Evolutionary conservation across 176 grass and related monocot species (phyloP), one percentile per base, ranked within the genome.

Genomic region (Elymus sibiricus): DNA sequence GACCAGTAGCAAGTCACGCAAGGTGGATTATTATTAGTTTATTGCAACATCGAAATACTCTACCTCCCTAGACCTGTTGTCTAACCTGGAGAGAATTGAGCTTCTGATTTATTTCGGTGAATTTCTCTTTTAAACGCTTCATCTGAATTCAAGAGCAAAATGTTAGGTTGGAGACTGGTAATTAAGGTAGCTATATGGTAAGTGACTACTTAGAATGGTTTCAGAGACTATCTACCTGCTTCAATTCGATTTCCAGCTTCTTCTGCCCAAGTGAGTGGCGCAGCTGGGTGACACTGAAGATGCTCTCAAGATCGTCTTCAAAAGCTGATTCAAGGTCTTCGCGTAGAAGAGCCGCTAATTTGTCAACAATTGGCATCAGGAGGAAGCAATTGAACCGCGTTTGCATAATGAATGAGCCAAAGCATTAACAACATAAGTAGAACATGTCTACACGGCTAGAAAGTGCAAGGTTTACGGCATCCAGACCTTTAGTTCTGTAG

Each of bases 401-500:
- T n/a, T n/a, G n/a, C n/a, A n/a, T n/a, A n/a, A n/a, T n/a, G n/a
- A n/a, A n/a, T n/a, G n/a, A n/a, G n/a, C n/a, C n/a, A n/a, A n/a
- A n/a, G n/a, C n/a, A n/a, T n/a, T n/a, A n/a, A n/a, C n/a, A n/a
- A n/a, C n/a, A n/a, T n/a, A n/a, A n/a, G 59, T 17, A 65, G 66
- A 70, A 15, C 31, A 25, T 55, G 5, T 66, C 1, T 16, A 56
- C 1, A 10, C 27, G 24, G 21, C 79, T 51, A 65, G n/a, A 8
- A 39, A 58, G 17, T 84, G 17, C 12, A 85, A 34, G 69, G 56
- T 89, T 42, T 64, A 49, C 43, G 17, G 71, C 17, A 75, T 4
- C 6, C 10, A 47, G 16, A 95, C 93, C 95, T 98, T 98, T 32
- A 98, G 85, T 89, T 98, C 95, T 78, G 95, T 91, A 39, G 93